Conservation (phyloP, 2,329 filamentous ascomycete species). For the Talaromyces sp. region DNA sequence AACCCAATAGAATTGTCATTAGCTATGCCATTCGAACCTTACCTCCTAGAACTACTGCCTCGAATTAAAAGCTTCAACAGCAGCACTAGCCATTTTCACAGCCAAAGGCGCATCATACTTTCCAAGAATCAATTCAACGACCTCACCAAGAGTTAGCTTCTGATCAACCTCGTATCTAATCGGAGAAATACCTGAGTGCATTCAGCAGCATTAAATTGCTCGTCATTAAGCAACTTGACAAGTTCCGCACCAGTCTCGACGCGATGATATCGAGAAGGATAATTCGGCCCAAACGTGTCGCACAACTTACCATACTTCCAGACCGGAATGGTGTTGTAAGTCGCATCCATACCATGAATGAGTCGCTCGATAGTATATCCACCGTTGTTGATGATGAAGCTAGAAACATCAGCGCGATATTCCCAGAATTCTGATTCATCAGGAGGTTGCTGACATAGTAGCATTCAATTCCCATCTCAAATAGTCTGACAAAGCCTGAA, state of each 20-base stretch:
- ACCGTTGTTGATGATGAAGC: constrained; percentile 47
- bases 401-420: not conserved
- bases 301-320: constrained; percentile 15
- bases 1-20: not conserved
- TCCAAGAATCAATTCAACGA: constrained; percentile 8
- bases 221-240: constrained; percentile 6
- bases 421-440: not conserved
- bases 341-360: constrained; percentile 41
- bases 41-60: not conserved
- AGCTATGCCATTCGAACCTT: too few relatives aligned
- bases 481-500: constrained; percentile 12
- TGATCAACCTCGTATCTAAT: too few relatives aligned
- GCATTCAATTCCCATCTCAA: constrained; percentile 7
- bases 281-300: not conserved
- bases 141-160: not conserved
- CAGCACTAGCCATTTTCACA: constrained; percentile 7
- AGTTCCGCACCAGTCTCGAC: constrained; percentile 8
- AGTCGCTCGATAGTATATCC: constrained; percentile 49
- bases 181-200: constrained; percentile 8
- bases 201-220: constrained; percentile 4
- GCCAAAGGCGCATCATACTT: constrained; percentile 7
- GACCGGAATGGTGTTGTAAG: constrained; percentile 12
- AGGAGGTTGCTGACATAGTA: constrained; percentile 6
- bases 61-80: constrained; percentile 6
- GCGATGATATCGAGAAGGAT: constrained; percentile 1